A percentile compares a stretch with the other conserved stretches of the same genome.
Evolutionary conservation across 2,329 filamentous ascomycete species (phyloP).

Genomic region (Aspergillus quadricinctus): DNA sequence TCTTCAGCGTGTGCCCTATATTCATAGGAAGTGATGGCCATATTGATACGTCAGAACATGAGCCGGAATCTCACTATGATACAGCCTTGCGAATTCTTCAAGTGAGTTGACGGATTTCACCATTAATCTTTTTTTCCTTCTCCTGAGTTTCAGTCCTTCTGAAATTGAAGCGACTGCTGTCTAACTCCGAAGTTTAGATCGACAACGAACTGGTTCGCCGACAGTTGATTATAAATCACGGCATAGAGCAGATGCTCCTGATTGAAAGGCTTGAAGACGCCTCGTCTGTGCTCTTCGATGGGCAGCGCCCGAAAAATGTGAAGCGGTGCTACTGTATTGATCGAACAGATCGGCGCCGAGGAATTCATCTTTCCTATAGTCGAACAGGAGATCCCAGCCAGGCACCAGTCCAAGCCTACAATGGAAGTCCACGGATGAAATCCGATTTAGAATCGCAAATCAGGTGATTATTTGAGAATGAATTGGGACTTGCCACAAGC

Average conservation of each 20-base stretch:
- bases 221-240: conserved; percentile 75
- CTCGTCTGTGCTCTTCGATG: conserved; percentile 63
- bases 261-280: conserved; percentile 66
- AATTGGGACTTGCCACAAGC: neutral
- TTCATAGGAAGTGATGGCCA: conserved; percentile 58
- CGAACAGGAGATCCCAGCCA: conserved; percentile 47
- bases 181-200: conserved; percentile 49
- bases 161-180: neutral
- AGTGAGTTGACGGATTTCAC: conserved; percentile 28
- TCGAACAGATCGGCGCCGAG: conserved; percentile 60
- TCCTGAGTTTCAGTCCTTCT: neutral
- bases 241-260: conserved; percentile 79
- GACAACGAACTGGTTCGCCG: conserved; percentile 74
- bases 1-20: conserved; percentile 51
- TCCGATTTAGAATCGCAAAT: conserved; percentile 69
- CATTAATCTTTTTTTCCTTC: neutral
- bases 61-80: conserved; percentile 68
- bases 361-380: conserved; percentile 55
- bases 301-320: conserved; percentile 63
- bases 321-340: conserved; percentile 61
- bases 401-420: conserved; percentile 51
- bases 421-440: conserved; percentile 66
- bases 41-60: conserved; percentile 60
- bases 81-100: conserved; percentile 76
- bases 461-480: conserved; percentile 30